phyloP scores from a whole-genome alignment of 140 eudicot genomes.

The Stevia rebaudiana region DNA sequence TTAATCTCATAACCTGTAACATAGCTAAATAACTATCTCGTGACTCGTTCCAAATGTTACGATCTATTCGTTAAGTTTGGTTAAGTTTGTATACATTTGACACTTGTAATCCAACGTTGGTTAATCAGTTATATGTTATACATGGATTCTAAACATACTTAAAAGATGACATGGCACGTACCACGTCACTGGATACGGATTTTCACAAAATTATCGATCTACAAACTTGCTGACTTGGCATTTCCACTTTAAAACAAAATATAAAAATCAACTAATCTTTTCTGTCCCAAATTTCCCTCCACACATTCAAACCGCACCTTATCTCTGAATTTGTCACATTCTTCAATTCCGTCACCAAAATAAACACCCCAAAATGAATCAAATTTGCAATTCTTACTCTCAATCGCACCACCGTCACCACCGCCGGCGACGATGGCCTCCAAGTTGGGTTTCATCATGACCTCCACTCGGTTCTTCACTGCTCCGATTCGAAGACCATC shows the following conservation, averaged over 20 bases:
- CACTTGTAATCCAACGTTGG: too few relatives aligned
- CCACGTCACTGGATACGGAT: conserved; percentile 4
- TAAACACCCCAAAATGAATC: conserved; percentile 23
- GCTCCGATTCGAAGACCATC: conserved; percentile 51
- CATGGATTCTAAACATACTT: not conserved
- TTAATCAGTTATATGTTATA: too few relatives aligned
- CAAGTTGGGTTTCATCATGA: conserved; percentile 46
- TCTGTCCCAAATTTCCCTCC: conserved; percentile 30
- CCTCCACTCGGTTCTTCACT: conserved; percentile 48
- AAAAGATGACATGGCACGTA: not conserved
- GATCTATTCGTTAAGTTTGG: too few relatives aligned
- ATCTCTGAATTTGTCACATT: conserved; percentile 32
- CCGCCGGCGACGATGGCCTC: conserved; percentile 64
- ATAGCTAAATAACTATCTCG: too few relatives aligned
- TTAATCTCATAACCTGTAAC: too few relatives aligned
- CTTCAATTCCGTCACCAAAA: conserved; percentile 15
- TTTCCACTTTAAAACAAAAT: not conserved
- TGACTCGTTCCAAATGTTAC: too few relatives aligned
- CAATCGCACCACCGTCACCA: conserved; percentile 14
- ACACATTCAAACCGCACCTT: conserved; percentile 37
- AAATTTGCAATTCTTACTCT: conserved; percentile 10
- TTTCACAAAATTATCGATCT: not conserved
- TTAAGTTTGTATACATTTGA: too few relatives aligned
- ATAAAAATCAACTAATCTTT: not conserved
- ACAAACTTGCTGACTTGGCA: conserved; percentile 17